Conservation (phyloP, 1,284 basidiomycete species). For the Sanghuangporus weigelae region DNA sequence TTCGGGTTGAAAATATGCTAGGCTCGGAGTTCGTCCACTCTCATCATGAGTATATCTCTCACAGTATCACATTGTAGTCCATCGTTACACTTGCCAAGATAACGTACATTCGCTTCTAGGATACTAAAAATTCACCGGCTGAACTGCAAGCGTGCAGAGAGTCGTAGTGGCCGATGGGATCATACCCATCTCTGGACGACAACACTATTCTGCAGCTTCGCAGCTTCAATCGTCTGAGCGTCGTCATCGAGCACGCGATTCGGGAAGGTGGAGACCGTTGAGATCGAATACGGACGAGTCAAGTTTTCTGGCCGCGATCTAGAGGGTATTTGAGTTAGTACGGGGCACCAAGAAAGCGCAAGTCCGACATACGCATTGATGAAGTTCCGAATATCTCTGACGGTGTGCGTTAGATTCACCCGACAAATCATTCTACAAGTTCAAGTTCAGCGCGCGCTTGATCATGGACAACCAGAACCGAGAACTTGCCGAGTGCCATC, state of each 20-base stretch:
- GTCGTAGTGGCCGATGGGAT: neutral
- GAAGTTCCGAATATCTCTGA: slow-evolving; percentile 81
- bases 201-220: slow-evolving; percentile 77
- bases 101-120: too few relatives aligned
- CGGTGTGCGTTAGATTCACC: slow-evolving; percentile 91
- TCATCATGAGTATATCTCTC: too few relatives aligned
- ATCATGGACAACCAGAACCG: neutral
- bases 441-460: slow-evolving; percentile 25
- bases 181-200: slow-evolving; percentile 76
- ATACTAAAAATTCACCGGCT: too few relatives aligned
- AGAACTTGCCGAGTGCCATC: slow-evolving; percentile 79
- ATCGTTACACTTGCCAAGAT: too few relatives aligned
- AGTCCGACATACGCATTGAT: slow-evolving; percentile 58
- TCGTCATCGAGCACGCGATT: slow-evolving; percentile 69
- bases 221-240: slow-evolving; percentile 64
- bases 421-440: slow-evolving; percentile 62
- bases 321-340: neutral
- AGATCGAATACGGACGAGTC: slow-evolving; percentile 66
- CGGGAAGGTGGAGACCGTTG: slow-evolving; percentile 82
- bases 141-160: too few relatives aligned
- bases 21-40: too few relatives aligned
- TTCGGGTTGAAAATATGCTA: too few relatives aligned
- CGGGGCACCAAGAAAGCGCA: neutral
- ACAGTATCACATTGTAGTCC: too few relatives aligned
- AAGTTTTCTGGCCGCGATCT: slow-evolving; percentile 73